phyloP scores from a whole-genome alignment of 768 basidiomycete species.

The Pleurotus djamor region DNA sequence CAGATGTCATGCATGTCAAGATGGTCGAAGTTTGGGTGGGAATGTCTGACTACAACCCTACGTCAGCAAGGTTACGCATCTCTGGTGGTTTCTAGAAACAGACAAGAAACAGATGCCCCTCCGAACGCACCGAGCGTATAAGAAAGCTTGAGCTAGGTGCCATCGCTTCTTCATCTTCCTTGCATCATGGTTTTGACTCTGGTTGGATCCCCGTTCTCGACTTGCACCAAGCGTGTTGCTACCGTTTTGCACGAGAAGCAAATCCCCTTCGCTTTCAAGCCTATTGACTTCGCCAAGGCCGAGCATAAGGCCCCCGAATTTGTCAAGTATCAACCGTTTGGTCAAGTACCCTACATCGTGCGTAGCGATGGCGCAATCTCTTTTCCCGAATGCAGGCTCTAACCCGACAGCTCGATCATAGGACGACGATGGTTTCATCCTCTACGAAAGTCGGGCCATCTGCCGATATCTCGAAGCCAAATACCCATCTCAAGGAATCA shows the following conservation, averaged over 20 bases:
- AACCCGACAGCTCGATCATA: constrained; percentile 15
- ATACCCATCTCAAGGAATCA: constrained; percentile 45
- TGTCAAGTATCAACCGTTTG: constrained; percentile 60
- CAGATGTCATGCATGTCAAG: too few relatives aligned
- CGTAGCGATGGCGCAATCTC: background rate
- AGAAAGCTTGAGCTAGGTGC: too few relatives aligned
- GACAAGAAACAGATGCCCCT: too few relatives aligned
- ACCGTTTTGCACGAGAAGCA: constrained; percentile 51
- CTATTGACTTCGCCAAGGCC: constrained; percentile 38
- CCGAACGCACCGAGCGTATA: too few relatives aligned
- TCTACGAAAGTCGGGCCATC: constrained; percentile 67
- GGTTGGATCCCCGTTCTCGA: constrained; percentile 33
- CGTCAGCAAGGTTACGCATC: too few relatives aligned
- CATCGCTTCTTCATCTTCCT: background rate
- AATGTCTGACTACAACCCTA: too few relatives aligned
- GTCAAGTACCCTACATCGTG: constrained; percentile 34
- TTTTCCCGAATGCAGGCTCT: background rate
- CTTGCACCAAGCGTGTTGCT: constrained; percentile 52
- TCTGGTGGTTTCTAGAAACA: too few relatives aligned
- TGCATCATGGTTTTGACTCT: constrained; percentile 41
- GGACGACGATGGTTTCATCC: constrained; percentile 58
- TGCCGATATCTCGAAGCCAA: constrained; percentile 55
- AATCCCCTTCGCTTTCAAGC: constrained; percentile 50
- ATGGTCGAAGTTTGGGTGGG: too few relatives aligned
- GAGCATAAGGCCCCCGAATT: constrained; percentile 45